These are phyloP conservation scores for Macaranga tanarius DNA, from an alignment of 441 rosid genomes.

Conservation along the genomic window DNA sequence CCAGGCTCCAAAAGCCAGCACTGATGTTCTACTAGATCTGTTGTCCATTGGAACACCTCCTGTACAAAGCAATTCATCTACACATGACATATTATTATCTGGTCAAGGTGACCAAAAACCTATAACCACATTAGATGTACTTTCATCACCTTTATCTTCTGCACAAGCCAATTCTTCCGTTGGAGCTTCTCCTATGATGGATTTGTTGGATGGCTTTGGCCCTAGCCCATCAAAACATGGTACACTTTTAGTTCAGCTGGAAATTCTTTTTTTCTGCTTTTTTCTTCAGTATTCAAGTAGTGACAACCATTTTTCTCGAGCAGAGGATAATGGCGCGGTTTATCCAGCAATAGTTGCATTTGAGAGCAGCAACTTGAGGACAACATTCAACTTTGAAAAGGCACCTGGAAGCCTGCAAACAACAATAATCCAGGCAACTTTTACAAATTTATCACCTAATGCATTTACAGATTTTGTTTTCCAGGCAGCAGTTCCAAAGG, in stretches of 20 bases:
- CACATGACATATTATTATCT: slow-evolving; percentile 56
- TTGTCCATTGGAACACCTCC: slow-evolving; percentile 82
- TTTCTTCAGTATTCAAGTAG: not conserved
- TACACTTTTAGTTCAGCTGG: slow-evolving; percentile 29
- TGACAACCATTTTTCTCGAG: slow-evolving; percentile 29
- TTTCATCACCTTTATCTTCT: slow-evolving; percentile 43
- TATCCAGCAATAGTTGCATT: slow-evolving; percentile 79
- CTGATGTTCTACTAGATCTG: slow-evolving; percentile 85
- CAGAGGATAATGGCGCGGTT: slow-evolving; percentile 78
- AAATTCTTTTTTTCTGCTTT: slow-evolving; percentile 22
- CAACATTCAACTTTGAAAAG: slow-evolving; percentile 82
- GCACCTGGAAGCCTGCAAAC: slow-evolving; percentile 69
- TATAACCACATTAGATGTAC: slow-evolving; percentile 43
- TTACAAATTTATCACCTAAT: slow-evolving; percentile 68
- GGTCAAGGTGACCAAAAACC: slow-evolving; percentile 40
- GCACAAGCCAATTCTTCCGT: slow-evolving; percentile 41
- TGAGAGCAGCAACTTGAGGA: slow-evolving; percentile 80
- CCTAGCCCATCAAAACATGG: slow-evolving; percentile 62
- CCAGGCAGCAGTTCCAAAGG: slow-evolving; percentile 99
- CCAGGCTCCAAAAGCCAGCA: slow-evolving; percentile 66
- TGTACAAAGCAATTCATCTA: slow-evolving; percentile 50
- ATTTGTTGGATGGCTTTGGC: slow-evolving; percentile 83
- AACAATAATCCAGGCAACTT: slow-evolving; percentile 67
- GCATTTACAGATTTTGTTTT: slow-evolving; percentile 73
- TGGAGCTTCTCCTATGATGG: slow-evolving; percentile 60